Base-by-base conservation (phyloP, 2,329 filamentous ascomycete species). In the Xylariaceae sp. region DNA sequence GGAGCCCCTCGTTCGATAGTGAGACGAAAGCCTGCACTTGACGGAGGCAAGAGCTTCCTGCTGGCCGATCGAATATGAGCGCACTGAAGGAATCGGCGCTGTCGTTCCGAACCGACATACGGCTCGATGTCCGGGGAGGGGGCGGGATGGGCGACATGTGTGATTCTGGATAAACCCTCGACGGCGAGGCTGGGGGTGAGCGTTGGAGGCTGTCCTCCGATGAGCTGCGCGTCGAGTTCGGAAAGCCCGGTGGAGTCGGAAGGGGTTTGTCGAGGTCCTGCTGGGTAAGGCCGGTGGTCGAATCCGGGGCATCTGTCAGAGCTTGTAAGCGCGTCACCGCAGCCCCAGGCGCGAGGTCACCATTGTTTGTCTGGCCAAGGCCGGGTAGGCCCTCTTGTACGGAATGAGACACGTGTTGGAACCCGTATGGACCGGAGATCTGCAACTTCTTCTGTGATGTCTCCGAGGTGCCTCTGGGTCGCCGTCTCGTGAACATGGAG, bases 391-490 rank as follows among this genome's bases (percentile, higher is more conserved):
- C 63, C 19, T 78, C 70, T 32, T 69, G 70, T 9, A 68, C 63
- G 9, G 72, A 76, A 54, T 81, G 77, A 3, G 73, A 70, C 23
- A 83, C 67, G 57, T 83, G 78, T 53, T 81, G 77, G 44, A 83
- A 83, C 62, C 82, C 81, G 59, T 78, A 82, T 3, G 78, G 78
- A 1, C 66, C 71, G 1, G 78, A 83, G 38, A 83, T 83, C 38
- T 71, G 69, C 34, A 71, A 53, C 46, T 66, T 70, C 51, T 59
- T 71, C 37, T 57, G 55, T 11, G 54, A 57, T 19, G 31, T 33
- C 28, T 47, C 48, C 19, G 41, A 42, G 13, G 34, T 24, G 6
- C 46, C 41, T 40, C 59, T 65, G 16, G 56, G 48, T 49, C 69
- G 72, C 38, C 74, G 67, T 35, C 74, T 66, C 30, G 66, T 59